phyloP scores from a whole-genome alignment of 192 early-diverging fungal genomes.

The Coemansia furcata region DNA sequence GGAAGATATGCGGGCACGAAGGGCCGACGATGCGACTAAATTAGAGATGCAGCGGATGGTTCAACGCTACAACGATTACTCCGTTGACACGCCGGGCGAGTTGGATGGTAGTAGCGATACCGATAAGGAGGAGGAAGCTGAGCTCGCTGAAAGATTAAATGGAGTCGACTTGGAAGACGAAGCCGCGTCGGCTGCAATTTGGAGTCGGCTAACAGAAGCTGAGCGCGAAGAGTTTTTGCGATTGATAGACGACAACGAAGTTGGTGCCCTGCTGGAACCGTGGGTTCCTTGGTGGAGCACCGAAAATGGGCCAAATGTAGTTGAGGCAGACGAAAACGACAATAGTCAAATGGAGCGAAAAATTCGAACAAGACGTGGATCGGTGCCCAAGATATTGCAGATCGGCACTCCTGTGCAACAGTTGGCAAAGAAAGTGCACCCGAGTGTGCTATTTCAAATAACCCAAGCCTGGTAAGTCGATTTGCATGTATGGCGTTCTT shows the following conservation, averaged over 20 bases:
- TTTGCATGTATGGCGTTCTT: neutral
- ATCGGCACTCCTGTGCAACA: conserved; percentile 31
- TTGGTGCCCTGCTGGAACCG: conserved; percentile 14
- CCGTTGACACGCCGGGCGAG: conserved; percentile 11
- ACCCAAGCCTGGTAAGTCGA: conserved; percentile 22
- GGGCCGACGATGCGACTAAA: conserved; percentile 38
- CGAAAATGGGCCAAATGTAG: neutral
- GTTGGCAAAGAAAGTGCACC: conserved; percentile 36
- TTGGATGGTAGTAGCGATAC: conserved; percentile 3
- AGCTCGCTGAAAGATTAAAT: conserved; percentile 19
- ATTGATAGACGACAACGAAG: conserved; percentile 11
- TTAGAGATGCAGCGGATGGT: conserved; percentile 35
- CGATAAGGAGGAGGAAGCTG: neutral
- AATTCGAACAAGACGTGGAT: neutral
- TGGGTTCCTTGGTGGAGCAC: conserved; percentile 47
- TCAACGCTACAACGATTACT: conserved; percentile 27
- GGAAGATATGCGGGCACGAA: conserved; percentile 27
- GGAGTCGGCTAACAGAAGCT: conserved; percentile 22
- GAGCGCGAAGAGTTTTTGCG: conserved; percentile 30
- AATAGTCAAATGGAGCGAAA: neutral
- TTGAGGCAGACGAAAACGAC: conserved; percentile 1
- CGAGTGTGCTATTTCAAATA: conserved; percentile 47
- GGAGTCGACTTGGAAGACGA: conserved; percentile 24
- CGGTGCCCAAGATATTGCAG: conserved; percentile 9
- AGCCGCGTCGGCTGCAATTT: conserved; percentile 4